Percentiles rank a stretch among this genome's conserved stretches.
These are phyloP conservation scores for Ulota crispa DNA, from an alignment of 225 moss, liverwort and hornwort species.

Conservation along the genomic window DNA sequence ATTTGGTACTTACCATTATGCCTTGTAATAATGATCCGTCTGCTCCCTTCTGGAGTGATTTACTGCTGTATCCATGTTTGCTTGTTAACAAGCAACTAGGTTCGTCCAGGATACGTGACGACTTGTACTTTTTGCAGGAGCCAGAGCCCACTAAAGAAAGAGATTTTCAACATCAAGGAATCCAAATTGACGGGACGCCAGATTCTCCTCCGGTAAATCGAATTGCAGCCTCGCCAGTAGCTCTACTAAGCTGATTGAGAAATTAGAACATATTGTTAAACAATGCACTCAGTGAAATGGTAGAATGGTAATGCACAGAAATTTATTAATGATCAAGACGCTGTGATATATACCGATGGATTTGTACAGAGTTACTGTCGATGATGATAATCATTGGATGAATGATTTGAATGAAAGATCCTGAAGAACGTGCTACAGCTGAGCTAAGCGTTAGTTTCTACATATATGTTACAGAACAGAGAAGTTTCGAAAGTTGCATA, in stretches of 20 bases:
- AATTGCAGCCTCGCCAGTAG: background rate
- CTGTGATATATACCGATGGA: no score
- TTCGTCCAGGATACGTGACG: background rate
- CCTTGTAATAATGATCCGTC: background rate
- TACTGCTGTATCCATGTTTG: background rate
- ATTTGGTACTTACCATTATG: background rate
- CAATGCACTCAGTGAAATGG: no score
- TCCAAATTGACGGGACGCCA: background rate
- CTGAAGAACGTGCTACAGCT: no score
- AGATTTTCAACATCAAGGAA: background rate
- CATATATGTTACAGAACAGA: no score
- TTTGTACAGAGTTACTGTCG: no score
- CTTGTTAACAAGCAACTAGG: background rate
- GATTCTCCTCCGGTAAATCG: background rate
- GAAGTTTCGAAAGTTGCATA: background rate
- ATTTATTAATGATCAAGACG: no score
- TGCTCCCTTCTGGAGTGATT: background rate
- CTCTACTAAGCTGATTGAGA: background rate
- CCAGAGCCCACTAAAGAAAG: background rate
- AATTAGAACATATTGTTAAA: background rate
- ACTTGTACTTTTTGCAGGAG: conserved; percentile 19
- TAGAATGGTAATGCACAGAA: no score
- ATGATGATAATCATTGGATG: no score
- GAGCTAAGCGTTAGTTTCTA: no score
- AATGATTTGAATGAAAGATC: no score